Percentiles rank a stretch among this genome's conserved stretches.
Conservation (phyloP, 1,139 yeast genomes). For the Pneumocystis jirovecii region DNA sequence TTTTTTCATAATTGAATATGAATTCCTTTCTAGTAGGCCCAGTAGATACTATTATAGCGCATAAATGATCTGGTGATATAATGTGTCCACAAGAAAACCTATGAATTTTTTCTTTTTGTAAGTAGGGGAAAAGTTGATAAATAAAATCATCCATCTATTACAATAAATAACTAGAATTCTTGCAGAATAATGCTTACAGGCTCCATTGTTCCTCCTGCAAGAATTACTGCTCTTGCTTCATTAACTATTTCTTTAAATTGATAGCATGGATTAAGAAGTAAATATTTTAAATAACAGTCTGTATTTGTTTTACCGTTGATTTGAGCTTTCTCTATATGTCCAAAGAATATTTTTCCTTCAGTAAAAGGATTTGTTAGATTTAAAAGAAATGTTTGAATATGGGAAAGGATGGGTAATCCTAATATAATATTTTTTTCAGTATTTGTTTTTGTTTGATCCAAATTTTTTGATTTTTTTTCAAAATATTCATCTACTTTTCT, state of each 20-base stretch:
- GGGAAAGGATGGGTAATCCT: slow-evolving; percentile 45
- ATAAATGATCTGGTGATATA: slow-evolving; percentile 54
- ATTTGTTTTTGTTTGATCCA: slow-evolving; percentile 12
- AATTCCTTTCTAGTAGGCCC: slow-evolving; percentile 26
- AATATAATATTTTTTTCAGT: background rate
- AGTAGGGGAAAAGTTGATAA: slow-evolving; percentile 49
- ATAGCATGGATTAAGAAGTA: slow-evolving; percentile 68
- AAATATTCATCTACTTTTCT: slow-evolving; percentile 62
- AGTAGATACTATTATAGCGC: slow-evolving; percentile 39
- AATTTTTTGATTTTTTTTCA: slow-evolving; percentile 26
- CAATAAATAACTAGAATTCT: background rate
- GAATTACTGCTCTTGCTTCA: slow-evolving; percentile 51
- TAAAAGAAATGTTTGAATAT: slow-evolving; percentile 48
- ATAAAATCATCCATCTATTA: slow-evolving; percentile 41
- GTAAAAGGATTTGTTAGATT: slow-evolving; percentile 57
- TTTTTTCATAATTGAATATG: slow-evolving; percentile 55
- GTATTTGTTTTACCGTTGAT: slow-evolving; percentile 11
- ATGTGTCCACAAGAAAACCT: slow-evolving; percentile 72
- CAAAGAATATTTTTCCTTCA: slow-evolving; percentile 70
- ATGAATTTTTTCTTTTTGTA: slow-evolving; percentile 31
- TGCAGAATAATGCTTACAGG: slow-evolving; percentile 29
- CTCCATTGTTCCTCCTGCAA: slow-evolving; percentile 97
- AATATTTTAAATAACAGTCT: slow-evolving; percentile 39
- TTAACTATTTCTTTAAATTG: slow-evolving; percentile 52
- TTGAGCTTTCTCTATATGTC: slow-evolving; percentile 8